Base-by-base conservation (phyloP, 2,329 filamentous ascomycete species). In the Neurospora sp. region DNA sequence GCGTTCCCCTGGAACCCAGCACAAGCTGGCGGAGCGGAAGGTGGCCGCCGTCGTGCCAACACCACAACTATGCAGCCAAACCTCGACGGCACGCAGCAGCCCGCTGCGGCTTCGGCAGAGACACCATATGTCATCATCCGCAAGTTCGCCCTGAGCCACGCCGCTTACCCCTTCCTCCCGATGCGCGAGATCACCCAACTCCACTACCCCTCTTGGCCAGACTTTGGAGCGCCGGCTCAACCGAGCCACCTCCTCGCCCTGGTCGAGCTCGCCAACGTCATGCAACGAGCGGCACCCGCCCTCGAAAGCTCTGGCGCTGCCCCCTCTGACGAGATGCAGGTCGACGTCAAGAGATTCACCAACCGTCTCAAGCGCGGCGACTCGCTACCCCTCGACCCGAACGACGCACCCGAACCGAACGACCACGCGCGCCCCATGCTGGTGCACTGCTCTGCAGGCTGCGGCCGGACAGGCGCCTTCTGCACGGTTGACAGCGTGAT, bases 401-500 rank as follows among this genome's bases (percentile, higher is more conserved):
- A 85, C 33, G 84, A 89, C 39, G 89, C 91, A 66, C 89, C 91
- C 0, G 88, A 90, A 73, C 78, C 82, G 1, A 81, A 84, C 33
- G 77, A 80, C 8, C 76, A 80, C 1, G 74, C 85, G 33, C 85
- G 92, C 38, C 95, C 95, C 8, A 89, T 97, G 75, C 80, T 99
- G 28, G 95, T 99, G 0, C 96, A 99, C 79, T 99, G 96, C 81
- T 97, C 93, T 69, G 96, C 96, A 4, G 96, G 96, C 0, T 99
- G 96, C 80, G 96, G 96, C 0, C 91, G 96, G 15, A 99, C 96
- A 0, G 96, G 96, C 3, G 95, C 96, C 0, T 99, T 98, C 78
- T 98, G 96, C 79, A 97, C 96, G 0, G 93, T 98, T 17, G 96
- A 98, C 78, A 95, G 91, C 46, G 96, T 98, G 9, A 90, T 98